Evolutionary conservation across 345 rosid species (phyloP).

Genomic region (Salix exigua): DNA sequence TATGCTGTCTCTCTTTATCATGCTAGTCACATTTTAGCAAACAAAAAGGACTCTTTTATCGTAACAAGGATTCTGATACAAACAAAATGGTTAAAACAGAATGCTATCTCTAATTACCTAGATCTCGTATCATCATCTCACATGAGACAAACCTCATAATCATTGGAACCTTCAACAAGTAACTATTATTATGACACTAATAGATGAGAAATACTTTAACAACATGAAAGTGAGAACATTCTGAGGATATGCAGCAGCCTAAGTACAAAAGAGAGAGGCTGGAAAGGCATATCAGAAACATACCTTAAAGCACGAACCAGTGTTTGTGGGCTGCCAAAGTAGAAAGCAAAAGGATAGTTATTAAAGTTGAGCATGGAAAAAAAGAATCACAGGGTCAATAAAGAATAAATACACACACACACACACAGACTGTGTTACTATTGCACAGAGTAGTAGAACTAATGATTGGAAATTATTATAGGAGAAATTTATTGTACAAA

Average conservation of each 20-base stretch:
- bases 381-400: not conserved
- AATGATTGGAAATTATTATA: not conserved
- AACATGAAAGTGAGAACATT: not conserved
- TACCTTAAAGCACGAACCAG: conserved; percentile 98
- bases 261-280: not conserved
- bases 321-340: conserved; percentile 87
- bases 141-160: not conserved
- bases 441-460: not conserved
- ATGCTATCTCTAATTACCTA: not conserved
- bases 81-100: not conserved
- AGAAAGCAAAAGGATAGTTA: conserved; percentile 6
- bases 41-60: not conserved
- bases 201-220: not conserved
- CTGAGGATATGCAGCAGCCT: not conserved
- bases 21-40: not conserved
- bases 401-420: too few species aligned
- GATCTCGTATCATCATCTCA: not conserved
- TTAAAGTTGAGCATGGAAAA: not conserved
- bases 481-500: not conserved
- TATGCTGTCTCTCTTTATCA: not conserved
- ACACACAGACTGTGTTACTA: too few species aligned
- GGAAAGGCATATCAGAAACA: conserved; percentile 13
- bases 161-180: not conserved
- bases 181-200: not conserved
- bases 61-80: not conserved